A percentile compares a stretch with the other conserved stretches of the same genome.
Evolutionary conservation across 1,139 yeast species (phyloP).

Genomic region (Zygosaccharomyces sapae): DNA sequence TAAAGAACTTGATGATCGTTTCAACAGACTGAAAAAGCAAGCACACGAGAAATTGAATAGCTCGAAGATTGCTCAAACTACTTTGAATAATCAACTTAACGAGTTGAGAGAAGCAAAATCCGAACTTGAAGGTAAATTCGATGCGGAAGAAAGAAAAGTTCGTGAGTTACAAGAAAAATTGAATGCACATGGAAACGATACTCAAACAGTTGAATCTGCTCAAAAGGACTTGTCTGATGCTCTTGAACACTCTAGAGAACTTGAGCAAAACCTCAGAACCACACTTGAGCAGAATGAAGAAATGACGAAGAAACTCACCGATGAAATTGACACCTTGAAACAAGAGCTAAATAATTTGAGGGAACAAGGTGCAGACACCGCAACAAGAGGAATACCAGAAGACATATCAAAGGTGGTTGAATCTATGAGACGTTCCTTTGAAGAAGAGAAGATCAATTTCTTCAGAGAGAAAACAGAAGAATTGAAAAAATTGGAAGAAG

Average conservation of each 20-base stretch:
- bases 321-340: slow-evolving; percentile 18
- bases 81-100: slow-evolving; percentile 18
- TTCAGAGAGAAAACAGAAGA: slow-evolving; percentile 20
- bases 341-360: slow-evolving; percentile 16
- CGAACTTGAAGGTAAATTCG: slow-evolving; percentile 19
- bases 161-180: slow-evolving; percentile 22
- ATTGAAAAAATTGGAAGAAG: slow-evolving; percentile 22
- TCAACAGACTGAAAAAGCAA: slow-evolving; percentile 35
- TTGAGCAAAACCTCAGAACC: slow-evolving; percentile 19
- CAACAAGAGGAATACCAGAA: slow-evolving; percentile 15
- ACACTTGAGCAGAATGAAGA: slow-evolving; percentile 12
- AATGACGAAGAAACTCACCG: slow-evolving; percentile 13
- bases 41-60: slow-evolving; percentile 41
- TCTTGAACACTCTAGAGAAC: slow-evolving; percentile 17
- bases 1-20: slow-evolving; percentile 34
- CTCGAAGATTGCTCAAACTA: slow-evolving; percentile 33
- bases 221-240: slow-evolving; percentile 25
- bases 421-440: slow-evolving; percentile 25
- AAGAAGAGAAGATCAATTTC: slow-evolving; percentile 23
- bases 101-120: slow-evolving; percentile 19
- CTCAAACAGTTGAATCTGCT: slow-evolving; percentile 26
- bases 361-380: slow-evolving; percentile 7
- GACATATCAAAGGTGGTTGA: slow-evolving; percentile 24
- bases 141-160: slow-evolving; percentile 17
- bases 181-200: slow-evolving; percentile 26